phyloP scores from a whole-genome alignment of 73 alveolate genomes.

The Effrenium voratum region DNA sequence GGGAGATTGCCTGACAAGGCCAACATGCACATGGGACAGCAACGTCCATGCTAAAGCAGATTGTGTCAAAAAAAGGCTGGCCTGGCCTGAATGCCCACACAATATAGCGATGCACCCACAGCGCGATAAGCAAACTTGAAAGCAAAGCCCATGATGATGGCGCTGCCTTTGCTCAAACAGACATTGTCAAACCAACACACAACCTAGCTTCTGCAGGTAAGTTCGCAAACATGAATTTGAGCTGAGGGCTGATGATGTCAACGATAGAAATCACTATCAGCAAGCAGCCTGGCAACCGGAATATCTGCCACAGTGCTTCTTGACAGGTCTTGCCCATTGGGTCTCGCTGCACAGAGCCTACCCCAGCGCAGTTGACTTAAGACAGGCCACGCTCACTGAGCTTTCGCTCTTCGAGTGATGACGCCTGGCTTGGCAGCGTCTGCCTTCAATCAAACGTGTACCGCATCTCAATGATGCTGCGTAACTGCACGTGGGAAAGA shows the following conservation, averaged over 20 bases:
- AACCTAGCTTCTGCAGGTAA: neutral
- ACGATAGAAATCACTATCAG: neutral
- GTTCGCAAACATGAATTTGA: neutral
- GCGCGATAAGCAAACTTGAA: constrained; percentile 63
- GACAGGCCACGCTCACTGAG: constrained; percentile 14
- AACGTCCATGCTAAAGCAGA: neutral
- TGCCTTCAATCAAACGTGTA: no score
- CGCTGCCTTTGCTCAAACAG: constrained; percentile 5
- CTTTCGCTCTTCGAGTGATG: constrained; percentile 71
- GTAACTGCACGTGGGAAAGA: no score
- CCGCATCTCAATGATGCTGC: no score
- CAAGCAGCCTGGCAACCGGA: constrained; percentile 25
- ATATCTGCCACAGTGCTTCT: no score
- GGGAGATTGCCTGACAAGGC: constrained; percentile 37
- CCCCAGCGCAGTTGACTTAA: neutral
- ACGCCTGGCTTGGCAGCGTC: neutral
- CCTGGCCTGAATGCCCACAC: constrained; percentile 50
- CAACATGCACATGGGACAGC: no score
- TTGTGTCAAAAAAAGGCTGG: neutral
- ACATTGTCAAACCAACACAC: neutral
- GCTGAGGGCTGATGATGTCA: constrained; percentile 38
- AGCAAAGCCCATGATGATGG: constrained; percentile 53
- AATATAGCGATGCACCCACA: constrained; percentile 64
- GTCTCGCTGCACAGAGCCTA: no score
- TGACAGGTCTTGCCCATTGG: no score